Base-by-base conservation (phyloP, 495 filamentous ascomycete genomes). In the Astrocystis sublimbata region DNA sequence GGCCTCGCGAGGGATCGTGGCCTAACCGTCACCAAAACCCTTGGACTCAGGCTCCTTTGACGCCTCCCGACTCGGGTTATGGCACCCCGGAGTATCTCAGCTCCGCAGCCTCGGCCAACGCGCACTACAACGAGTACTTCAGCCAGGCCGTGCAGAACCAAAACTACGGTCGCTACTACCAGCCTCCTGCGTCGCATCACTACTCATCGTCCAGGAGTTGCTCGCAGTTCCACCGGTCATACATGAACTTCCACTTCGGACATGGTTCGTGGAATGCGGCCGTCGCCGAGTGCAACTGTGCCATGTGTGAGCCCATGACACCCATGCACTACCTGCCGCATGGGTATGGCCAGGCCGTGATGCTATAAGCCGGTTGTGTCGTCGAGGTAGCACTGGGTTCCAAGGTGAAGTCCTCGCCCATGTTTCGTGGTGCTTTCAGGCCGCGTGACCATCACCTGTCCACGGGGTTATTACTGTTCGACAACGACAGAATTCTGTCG, bases 321-420 rank as follows among this genome's bases (percentile, higher is more conserved):
- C 69, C 85, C 92, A 30, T 3, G 68, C 83, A 83, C 17, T 35
- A 52, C 49, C 49, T 33, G 69, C 76, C 80, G 49, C 81, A 81
- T 50, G 77, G 78, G 46, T 91, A 86, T 65, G 74, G 86, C 19
- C 89, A 90, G 73, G 78, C 90, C 23, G 86, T 89, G 23, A 83
- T 82, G 64, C 86, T 84, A 24, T 89, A 77, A 78, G 40, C 4
- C 49, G 53, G 36, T 1, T 40, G 21, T 21, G 9, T 7, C 9
- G 23, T 19, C n/a, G 6, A 33, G 28, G 2, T 4, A 0, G 9
- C 12, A 1, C 10, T 6, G n/a, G 17, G 23, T 47, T 24, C 6
- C 5, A 2, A 36, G 41, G 9, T 23, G 12, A 6, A 3, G 2
- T 17, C 10, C 30, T 38, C 8, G 5, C 3, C 5, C 23, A 15